phyloP scores from a whole-genome alignment of 208 protist genomes.

The Leishmania guyanensis region DNA sequence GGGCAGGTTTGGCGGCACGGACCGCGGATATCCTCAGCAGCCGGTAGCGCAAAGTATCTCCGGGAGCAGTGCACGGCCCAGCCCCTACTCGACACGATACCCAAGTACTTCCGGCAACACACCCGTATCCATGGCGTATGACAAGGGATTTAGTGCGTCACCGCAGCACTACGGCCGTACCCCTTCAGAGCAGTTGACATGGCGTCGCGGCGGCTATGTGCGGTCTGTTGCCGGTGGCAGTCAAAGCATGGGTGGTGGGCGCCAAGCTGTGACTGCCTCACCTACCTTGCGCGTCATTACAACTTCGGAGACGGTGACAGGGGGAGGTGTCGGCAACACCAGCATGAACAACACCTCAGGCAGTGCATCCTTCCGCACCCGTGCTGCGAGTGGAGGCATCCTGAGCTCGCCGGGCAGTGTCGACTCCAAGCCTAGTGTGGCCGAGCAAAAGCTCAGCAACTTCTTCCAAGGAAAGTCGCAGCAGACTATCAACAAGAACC shows the following conservation, averaged over 20 bases:
- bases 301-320: constrained; percentile 27
- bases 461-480: constrained; percentile 18
- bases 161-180: constrained; percentile 18
- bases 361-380: constrained; percentile 12
- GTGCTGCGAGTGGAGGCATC: constrained; percentile 22
- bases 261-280: constrained; percentile 16
- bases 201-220: constrained; percentile 21
- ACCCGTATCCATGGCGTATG: constrained; percentile 31
- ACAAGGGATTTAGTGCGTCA: constrained; percentile 29
- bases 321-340: background rate
- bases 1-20: background rate
- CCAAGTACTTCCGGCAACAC: background rate
- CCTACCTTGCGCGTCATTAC: constrained; percentile 18
- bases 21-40: constrained; percentile 2
- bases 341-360: constrained; percentile 1
- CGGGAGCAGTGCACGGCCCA: background rate
- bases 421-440: background rate
- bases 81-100: background rate
- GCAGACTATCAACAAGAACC: background rate
- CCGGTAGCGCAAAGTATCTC: constrained; percentile 18
- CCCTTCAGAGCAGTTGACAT: constrained; percentile 24
- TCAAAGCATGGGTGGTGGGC: constrained; percentile 8
- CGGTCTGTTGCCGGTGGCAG: constrained; percentile 15
- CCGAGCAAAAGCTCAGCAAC: constrained; percentile 27
- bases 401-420: constrained; percentile 7